These are phyloP conservation scores for Plasmopara halstedii DNA, from an alignment of 352 stramenopile species.

Conservation along the genomic window DNA sequence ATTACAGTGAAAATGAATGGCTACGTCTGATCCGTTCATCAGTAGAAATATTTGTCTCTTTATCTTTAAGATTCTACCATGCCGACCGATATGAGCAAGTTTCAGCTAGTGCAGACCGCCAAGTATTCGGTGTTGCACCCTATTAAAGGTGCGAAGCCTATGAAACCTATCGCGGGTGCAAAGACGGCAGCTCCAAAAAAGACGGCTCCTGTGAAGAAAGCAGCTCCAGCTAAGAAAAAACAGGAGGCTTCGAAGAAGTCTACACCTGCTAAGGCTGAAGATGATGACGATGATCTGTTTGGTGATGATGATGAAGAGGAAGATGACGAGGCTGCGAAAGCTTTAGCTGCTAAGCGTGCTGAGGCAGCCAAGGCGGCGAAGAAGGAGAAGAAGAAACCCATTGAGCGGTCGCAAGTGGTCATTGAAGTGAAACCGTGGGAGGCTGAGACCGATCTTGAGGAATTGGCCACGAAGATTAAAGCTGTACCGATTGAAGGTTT, in stretches of 20 bases:
- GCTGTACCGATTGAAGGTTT: slow-evolving; percentile 60
- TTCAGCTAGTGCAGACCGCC: slow-evolving; percentile 54
- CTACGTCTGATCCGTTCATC: neutral
- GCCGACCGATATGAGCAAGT: slow-evolving; percentile 43
- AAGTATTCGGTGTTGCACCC: slow-evolving; percentile 65
- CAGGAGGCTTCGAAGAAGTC: slow-evolving; percentile 29
- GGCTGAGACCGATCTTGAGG: slow-evolving; percentile 66
- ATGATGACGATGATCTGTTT: slow-evolving; percentile 55
- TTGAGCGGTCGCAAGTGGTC: slow-evolving; percentile 57
- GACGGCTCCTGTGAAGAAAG: slow-evolving; percentile 25
- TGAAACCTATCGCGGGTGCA: slow-evolving; percentile 37
- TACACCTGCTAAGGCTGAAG: slow-evolving; percentile 22
- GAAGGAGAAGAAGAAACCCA: slow-evolving; percentile 61
- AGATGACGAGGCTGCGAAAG: slow-evolving; percentile 47
- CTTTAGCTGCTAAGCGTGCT: slow-evolving; percentile 42
- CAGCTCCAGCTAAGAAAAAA: slow-evolving; percentile 8
- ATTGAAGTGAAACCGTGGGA: slow-evolving; percentile 75
- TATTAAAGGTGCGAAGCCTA: slow-evolving; percentile 46
- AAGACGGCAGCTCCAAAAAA: slow-evolving; percentile 25
- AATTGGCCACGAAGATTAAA: slow-evolving; percentile 69
- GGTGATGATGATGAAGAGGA: slow-evolving; percentile 53
- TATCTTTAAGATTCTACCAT: slow-evolving; percentile 11
- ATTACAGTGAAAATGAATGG: neutral
- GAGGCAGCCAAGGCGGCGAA: slow-evolving; percentile 46
- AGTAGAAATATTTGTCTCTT: slow-evolving; percentile 18